Evolutionary conservation across 2,329 filamentous ascomycete genomes (phyloP).

Genomic region (Pseudofabraea citricarpa): DNA sequence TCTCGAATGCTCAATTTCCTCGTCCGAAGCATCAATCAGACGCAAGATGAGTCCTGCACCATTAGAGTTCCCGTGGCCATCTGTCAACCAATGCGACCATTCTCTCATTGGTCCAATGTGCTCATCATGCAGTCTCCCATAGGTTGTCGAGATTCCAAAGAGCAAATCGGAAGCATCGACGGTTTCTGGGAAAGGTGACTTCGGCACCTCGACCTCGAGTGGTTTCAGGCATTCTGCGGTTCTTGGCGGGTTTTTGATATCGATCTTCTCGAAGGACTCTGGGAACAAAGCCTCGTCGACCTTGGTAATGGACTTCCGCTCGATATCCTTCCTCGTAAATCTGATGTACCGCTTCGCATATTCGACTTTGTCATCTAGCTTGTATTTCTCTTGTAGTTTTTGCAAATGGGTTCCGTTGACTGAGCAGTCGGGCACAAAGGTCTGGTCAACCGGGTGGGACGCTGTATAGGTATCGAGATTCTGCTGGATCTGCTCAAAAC

Average conservation of each 20-base stretch:
- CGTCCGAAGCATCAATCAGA: slow-evolving; percentile 46
- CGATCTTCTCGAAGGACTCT: slow-evolving; percentile 41
- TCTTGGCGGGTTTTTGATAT: slow-evolving; percentile 36
- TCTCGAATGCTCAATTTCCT: slow-evolving; percentile 44
- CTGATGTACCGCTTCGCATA: slow-evolving; percentile 52
- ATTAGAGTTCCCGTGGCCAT: slow-evolving; percentile 49
- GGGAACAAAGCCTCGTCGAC: slow-evolving; percentile 42
- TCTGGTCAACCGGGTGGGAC: slow-evolving; percentile 5
- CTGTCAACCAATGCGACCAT: slow-evolving; percentile 57
- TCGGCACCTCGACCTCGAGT: slow-evolving; percentile 45
- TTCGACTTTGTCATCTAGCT: slow-evolving; percentile 45
- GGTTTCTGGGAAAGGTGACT: slow-evolving; percentile 43
- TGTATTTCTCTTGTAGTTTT: slow-evolving; percentile 40
- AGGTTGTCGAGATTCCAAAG: slow-evolving; percentile 56
- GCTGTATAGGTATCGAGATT: slow-evolving; percentile 6
- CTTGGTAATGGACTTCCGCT: slow-evolving; percentile 46
- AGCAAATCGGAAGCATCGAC: slow-evolving; percentile 53
- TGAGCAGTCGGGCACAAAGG: slow-evolving; percentile 34
- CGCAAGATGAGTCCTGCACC: slow-evolving; percentile 51
- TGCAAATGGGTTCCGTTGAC: slow-evolving; percentile 42
- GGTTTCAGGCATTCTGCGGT: slow-evolving; percentile 42
- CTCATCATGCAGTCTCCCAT: slow-evolving; percentile 46
- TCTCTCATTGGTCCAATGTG: slow-evolving; percentile 50
- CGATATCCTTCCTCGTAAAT: slow-evolving; percentile 43
- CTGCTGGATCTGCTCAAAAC: slow-evolving; percentile 6